These are phyloP conservation scores for Blastosporella zonata DNA, from an alignment of 1,284 basidiomycete species.

Conservation along the genomic window DNA sequence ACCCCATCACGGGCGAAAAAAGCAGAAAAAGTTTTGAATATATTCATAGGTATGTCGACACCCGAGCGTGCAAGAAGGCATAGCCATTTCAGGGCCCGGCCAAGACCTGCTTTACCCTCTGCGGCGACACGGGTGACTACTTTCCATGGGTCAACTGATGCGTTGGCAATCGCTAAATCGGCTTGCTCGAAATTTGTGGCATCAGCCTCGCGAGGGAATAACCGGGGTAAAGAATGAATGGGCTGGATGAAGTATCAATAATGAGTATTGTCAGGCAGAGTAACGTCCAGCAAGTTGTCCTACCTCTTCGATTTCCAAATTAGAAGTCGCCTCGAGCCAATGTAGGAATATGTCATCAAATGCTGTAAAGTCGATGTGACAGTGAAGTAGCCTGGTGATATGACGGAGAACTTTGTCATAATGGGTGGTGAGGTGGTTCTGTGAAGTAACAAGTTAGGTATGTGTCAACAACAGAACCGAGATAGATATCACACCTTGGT, in stretches of 20 bases:
- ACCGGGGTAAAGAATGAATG: conserved; percentile 51
- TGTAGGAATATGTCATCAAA: conserved; percentile 61
- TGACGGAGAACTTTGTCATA: conserved; percentile 45
- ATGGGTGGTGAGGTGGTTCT: conserved; percentile 4
- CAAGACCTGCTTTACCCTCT: conserved; percentile 43
- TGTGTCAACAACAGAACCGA: neutral
- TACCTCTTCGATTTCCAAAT: conserved; percentile 20
- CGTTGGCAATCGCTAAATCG: conserved; percentile 26
- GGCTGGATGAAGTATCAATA: conserved; percentile 34
- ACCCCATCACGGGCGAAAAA: conserved; percentile 38
- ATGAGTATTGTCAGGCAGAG: conserved; percentile 10
- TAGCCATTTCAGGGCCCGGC: conserved; percentile 60
- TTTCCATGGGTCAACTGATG: conserved; percentile 53
- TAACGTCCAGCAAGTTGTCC: conserved; percentile 2
- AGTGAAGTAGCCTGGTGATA: conserved; percentile 54
- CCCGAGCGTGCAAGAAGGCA: conserved; percentile 65
- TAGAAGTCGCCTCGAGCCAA: conserved; percentile 55
- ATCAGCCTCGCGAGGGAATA: conserved; percentile 56
- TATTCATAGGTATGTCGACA: conserved; percentile 56
- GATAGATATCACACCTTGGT: conserved; percentile 12
- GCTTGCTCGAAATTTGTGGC: conserved; percentile 31
- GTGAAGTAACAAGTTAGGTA: neutral
- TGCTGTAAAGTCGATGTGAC: conserved; percentile 54
- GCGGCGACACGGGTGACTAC: conserved; percentile 46
- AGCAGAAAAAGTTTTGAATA: conserved; percentile 45